Evolutionary conservation across 228 moss, liverwort and hornwort genomes (phyloP).

Genomic region (Sphagnum magellanicum): DNA sequence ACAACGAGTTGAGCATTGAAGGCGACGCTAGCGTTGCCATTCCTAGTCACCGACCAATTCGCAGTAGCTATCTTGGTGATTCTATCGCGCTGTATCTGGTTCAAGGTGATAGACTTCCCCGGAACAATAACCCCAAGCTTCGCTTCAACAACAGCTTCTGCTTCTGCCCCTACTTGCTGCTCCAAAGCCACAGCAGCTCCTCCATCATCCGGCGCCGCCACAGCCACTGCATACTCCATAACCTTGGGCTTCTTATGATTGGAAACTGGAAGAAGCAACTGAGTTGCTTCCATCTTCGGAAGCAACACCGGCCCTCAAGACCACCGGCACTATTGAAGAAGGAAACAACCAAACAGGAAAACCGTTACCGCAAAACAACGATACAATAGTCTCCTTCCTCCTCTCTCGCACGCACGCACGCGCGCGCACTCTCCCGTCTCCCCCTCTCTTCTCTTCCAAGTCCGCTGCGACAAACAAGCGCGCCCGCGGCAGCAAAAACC

Average conservation of each 20-base stretch:
- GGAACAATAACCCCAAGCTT: conserved; percentile 21
- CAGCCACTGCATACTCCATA: conserved; percentile 23
- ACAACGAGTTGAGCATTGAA: conserved; percentile 71
- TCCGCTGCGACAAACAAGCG: no score
- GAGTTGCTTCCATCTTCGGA: conserved; percentile 9
- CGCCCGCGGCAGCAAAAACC: no score
- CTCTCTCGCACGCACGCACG: no score
- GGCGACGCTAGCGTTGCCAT: conserved; percentile 10
- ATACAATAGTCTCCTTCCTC: no score
- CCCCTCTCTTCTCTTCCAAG: no score
- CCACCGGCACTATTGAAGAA: no score
- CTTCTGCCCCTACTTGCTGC: conserved; percentile 8
- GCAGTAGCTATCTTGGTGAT: conserved; percentile 42
- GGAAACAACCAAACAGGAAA: no score
- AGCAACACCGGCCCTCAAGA: background rate
- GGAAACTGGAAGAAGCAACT: background rate
- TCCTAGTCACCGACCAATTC: conserved; percentile 41
- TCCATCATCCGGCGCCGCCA: conserved; percentile 1
- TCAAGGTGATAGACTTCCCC: conserved; percentile 51
- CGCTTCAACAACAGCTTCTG: conserved; percentile 9
- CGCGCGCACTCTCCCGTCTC: no score
- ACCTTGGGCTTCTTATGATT: conserved; percentile 18
- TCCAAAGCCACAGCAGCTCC: conserved; percentile 9
- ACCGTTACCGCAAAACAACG: no score
- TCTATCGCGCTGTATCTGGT: conserved; percentile 52